phyloP scores from a whole-genome alignment of 1,139 yeast species.

The Kurtzmaniella quercitrusa region DNA sequence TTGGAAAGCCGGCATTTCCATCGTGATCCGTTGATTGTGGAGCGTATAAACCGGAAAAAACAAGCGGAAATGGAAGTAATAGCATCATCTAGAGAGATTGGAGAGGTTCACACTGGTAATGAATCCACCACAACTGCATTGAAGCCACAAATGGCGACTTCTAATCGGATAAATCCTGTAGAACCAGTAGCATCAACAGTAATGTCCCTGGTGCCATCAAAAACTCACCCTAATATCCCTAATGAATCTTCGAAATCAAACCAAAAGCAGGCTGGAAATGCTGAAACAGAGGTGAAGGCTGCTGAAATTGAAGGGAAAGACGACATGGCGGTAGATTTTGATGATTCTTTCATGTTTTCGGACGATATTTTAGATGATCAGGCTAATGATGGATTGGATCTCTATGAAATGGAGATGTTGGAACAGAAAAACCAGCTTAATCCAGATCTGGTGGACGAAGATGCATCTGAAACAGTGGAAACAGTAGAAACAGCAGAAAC shows the following conservation, averaged over 20 bases:
- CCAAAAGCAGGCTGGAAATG: constrained; percentile 9
- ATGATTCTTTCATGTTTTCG: constrained; percentile 64
- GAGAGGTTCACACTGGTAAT: too few relatives aligned
- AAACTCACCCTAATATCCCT: constrained; percentile 6
- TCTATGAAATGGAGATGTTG: constrained; percentile 24
- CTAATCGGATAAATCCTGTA: background rate
- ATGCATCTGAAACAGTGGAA: background rate
- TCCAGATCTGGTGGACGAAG: constrained; percentile 8
- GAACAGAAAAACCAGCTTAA: constrained; percentile 13
- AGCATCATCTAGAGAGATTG: constrained; percentile 2
- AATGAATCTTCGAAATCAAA: constrained; percentile 9
- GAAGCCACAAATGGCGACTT: background rate
- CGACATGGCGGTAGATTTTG: constrained; percentile 41
- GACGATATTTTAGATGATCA: constrained; percentile 50
- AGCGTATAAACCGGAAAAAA: constrained; percentile 21
- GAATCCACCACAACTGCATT: background rate
- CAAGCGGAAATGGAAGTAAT: constrained; percentile 3
- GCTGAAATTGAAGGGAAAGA: constrained; percentile 50
- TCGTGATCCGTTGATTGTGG: constrained; percentile 33
- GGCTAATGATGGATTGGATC: constrained; percentile 23
- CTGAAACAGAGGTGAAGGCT: constrained; percentile 14
- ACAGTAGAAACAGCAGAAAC: background rate
- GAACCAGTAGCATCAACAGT: background rate
- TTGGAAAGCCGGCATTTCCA: constrained; percentile 45
- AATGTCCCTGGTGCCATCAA: constrained; percentile 4